These are phyloP conservation scores for Salix caprea DNA, from an alignment of 345 rosid species.

Conservation along the genomic window DNA sequence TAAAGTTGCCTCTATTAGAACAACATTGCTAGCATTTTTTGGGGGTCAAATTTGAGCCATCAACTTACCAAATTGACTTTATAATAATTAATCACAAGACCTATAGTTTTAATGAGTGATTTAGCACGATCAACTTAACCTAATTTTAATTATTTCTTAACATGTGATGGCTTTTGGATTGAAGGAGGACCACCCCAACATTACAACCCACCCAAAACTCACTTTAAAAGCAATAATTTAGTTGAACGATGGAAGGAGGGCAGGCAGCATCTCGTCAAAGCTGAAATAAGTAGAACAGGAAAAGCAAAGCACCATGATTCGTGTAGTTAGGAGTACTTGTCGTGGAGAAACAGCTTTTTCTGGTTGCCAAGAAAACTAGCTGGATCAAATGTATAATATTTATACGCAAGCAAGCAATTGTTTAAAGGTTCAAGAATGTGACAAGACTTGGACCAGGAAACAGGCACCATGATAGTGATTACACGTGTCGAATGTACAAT, in stretches of 20 bases:
- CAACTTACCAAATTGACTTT: no score
- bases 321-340: no score
- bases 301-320: no score
- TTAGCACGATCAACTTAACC: neutral
- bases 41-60: neutral
- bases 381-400: neutral
- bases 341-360: neutral
- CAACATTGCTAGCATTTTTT: neutral
- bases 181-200: neutral
- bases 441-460: conserved; percentile 7
- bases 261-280: no score
- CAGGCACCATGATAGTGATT: conserved; percentile 8
- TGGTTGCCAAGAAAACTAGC: neutral
- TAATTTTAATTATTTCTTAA: neutral
- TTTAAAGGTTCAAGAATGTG: neutral
- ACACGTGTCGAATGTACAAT: conserved; percentile 2
- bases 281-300: no score
- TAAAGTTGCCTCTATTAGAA: neutral
- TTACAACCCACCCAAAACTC: neutral
- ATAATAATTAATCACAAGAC: no score
- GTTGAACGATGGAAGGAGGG: neutral
- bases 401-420: neutral
- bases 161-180: neutral
- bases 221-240: neutral
- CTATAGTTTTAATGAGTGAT: neutral